A percentile compares a stretch with the other conserved stretches of the same genome.
These are phyloP conservation scores for Talaromyces sp. DNA, from an alignment of 2,329 filamentous ascomycete species.

Conservation along the genomic window DNA sequence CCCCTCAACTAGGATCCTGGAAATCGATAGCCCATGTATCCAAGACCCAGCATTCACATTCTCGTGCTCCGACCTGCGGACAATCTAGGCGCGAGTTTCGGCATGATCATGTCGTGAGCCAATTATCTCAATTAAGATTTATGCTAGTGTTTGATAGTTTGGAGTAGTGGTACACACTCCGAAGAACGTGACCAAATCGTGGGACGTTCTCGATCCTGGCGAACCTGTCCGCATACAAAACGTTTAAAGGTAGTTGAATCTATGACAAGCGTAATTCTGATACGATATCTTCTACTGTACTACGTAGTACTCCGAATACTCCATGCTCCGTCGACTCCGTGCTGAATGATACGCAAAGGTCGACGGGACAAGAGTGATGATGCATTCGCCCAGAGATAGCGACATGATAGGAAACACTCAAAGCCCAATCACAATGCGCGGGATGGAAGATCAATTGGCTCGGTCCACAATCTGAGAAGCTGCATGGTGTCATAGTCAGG, in stretches of 20 bases:
- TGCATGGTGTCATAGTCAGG: background rate
- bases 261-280: background rate
- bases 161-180: slow-evolving; percentile 2
- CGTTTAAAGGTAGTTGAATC: background rate
- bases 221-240: background rate
- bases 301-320: background rate
- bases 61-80: slow-evolving; percentile 9
- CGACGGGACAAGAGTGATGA: background rate
- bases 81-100: slow-evolving; percentile 8
- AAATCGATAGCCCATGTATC: background rate
- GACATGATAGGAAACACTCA: background rate
- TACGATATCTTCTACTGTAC: background rate
- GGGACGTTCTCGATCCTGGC: background rate
- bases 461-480: background rate
- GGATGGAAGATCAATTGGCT: background rate
- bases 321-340: background rate
- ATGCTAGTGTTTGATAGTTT: slow-evolving; percentile 4
- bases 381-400: background rate
- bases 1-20: background rate
- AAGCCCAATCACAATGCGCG: background rate
- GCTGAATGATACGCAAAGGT: background rate
- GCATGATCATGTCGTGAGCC: background rate
- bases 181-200: background rate
- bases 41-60: background rate
- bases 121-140: slow-evolving; percentile 6